phyloP scores from a whole-genome alignment of 2,329 filamentous ascomycete genomes.

The Trichoderma afroharzianum region DNA sequence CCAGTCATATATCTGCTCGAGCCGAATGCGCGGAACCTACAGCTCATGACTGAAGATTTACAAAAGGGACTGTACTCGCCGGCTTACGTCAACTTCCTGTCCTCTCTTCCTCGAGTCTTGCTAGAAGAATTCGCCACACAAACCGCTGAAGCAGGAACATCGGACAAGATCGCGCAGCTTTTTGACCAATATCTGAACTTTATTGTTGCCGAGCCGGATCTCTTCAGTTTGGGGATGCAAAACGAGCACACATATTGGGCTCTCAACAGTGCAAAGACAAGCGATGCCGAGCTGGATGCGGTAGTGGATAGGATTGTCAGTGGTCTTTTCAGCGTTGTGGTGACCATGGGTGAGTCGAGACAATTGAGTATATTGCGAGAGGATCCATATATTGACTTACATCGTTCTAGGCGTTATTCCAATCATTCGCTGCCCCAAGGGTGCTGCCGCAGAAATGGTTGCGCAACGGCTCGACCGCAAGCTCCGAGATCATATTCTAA shows the following conservation, averaged over 20 bases:
- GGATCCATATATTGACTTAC: background rate
- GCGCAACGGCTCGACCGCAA: slow-evolving; percentile 92
- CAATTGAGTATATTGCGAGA: background rate
- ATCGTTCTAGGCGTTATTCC: slow-evolving; percentile 70
- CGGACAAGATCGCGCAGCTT: slow-evolving; percentile 86
- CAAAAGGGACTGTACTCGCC: slow-evolving; percentile 85
- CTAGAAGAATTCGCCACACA: slow-evolving; percentile 93
- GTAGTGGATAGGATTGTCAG: slow-evolving; percentile 90
- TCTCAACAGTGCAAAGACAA: slow-evolving; percentile 89
- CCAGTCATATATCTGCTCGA: slow-evolving; percentile 96
- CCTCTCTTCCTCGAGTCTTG: slow-evolving; percentile 82
- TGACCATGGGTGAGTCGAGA: slow-evolving; percentile 77
- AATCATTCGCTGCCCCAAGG: slow-evolving; percentile 91
- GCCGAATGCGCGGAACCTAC: slow-evolving; percentile 75
- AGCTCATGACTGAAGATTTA: slow-evolving; percentile 80
- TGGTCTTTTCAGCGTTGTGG: slow-evolving; percentile 94
- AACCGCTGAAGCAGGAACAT: slow-evolving; percentile 77
- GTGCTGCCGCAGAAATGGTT: slow-evolving; percentile 89
- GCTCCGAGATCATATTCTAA: slow-evolving; percentile 90
- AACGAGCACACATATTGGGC: slow-evolving; percentile 91
- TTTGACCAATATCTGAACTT: slow-evolving; percentile 98
- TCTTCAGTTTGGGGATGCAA: slow-evolving; percentile 91
- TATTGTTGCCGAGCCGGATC: slow-evolving; percentile 88
- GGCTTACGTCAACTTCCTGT: slow-evolving; percentile 95
- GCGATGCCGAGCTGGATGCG: slow-evolving; percentile 82